A percentile compares a stretch with the other conserved stretches of the same genome.
phyloP scores from a whole-genome alignment of 2,329 filamentous ascomycete genomes.

The Trichoderma semiorbis region DNA sequence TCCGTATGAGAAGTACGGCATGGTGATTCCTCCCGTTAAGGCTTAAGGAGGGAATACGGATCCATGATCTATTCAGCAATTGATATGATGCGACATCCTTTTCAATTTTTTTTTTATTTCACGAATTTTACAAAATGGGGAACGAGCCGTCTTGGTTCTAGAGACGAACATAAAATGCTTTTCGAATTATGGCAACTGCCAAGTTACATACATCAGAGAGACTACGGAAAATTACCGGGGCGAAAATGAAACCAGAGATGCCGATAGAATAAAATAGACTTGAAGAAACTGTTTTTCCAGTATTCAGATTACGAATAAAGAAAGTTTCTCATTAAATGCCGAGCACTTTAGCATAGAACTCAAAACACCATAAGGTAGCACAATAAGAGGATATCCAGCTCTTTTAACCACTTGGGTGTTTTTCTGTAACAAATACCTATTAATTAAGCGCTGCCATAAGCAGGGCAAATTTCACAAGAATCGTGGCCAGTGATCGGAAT shows the following conservation, averaged over 20 bases:
- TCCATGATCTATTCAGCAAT: background rate
- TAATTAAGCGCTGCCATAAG: background rate
- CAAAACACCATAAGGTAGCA: background rate
- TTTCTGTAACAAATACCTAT: background rate
- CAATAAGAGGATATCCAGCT: background rate
- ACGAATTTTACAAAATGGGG: background rate
- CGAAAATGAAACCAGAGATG: background rate
- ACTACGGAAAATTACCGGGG: background rate
- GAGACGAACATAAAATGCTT: background rate
- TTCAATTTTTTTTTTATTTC: background rate
- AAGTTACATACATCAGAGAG: background rate
- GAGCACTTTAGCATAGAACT: background rate
- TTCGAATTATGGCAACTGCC: background rate
- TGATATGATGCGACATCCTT: background rate
- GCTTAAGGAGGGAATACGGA: background rate
- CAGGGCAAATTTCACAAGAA: background rate
- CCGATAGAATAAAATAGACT: background rate
- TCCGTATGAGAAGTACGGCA: slow-evolving; percentile 58
- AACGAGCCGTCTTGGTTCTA: background rate
- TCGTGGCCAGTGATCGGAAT: background rate
- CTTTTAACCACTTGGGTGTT: background rate
- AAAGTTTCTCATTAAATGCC: background rate
- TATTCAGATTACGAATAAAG: background rate
- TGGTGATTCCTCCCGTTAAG: slow-evolving; percentile 39
- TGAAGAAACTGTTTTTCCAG: background rate